Evolutionary conservation across 176 grass and related monocot species (phyloP).

Genomic region (Stipa capillata): DNA sequence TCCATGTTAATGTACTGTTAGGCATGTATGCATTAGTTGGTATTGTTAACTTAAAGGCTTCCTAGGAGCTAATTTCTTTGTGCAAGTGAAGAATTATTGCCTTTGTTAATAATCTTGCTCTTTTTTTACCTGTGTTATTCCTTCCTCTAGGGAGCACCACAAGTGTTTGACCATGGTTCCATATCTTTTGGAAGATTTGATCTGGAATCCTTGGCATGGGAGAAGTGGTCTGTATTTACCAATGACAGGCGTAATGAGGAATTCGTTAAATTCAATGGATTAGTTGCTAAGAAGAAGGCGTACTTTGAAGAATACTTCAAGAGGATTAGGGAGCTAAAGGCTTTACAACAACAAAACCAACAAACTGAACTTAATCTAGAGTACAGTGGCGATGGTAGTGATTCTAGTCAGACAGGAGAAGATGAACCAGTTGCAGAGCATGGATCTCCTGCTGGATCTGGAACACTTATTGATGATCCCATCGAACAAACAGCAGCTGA

Average conservation of each 20-base stretch:
- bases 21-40: neutral
- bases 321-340: slow-evolving; percentile 81
- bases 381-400: slow-evolving; percentile 82
- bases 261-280: slow-evolving; percentile 85
- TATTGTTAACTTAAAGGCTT: neutral
- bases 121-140: neutral
- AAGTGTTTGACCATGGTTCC: slow-evolving; percentile 89
- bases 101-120: slow-evolving; percentile 6
- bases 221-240: slow-evolving; percentile 94
- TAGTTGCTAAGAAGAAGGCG: slow-evolving; percentile 95
- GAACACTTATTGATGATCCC: slow-evolving; percentile 25
- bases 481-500: slow-evolving; percentile 2
- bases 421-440: slow-evolving; percentile 32
- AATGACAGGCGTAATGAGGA: slow-evolving; percentile 89
- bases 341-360: slow-evolving; percentile 72
- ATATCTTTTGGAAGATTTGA: slow-evolving; percentile 99
- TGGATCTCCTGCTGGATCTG: slow-evolving; percentile 29
- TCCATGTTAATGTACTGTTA: neutral
- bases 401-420: slow-evolving; percentile 88
- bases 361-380: slow-evolving; percentile 85
- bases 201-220: slow-evolving; percentile 83
- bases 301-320: slow-evolving; percentile 98
- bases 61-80: neutral
- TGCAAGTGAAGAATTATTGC: neutral
- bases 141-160: slow-evolving; percentile 46